These are phyloP conservation scores for Gypsophila paniculata DNA, from an alignment of 179 eudicot species.

Conservation along the genomic window DNA sequence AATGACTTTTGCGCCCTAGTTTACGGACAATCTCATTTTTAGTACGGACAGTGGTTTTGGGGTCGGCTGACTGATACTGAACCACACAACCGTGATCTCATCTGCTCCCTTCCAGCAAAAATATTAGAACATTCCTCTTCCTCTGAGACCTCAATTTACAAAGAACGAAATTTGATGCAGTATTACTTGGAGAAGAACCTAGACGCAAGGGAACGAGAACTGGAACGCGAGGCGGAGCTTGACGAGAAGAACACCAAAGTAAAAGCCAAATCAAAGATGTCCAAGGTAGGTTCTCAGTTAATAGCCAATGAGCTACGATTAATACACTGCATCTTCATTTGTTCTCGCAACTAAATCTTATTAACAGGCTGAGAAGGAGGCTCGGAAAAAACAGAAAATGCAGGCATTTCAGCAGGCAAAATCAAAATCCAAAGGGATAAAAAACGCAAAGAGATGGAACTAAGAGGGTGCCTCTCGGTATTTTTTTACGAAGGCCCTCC, in stretches of 20 bases:
- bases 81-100: too few relatives aligned
- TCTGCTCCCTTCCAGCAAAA: too few relatives aligned
- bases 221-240: constrained; percentile 83
- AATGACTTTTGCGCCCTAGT: too few relatives aligned
- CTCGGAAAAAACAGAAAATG: constrained; percentile 83
- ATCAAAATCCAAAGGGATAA: constrained; percentile 59
- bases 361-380: constrained; percentile 84
- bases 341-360: background rate
- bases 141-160: background rate
- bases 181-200: constrained; percentile 94
- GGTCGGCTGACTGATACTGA: too few relatives aligned
- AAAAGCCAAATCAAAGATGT: constrained; percentile 94
- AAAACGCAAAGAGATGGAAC: constrained; percentile 89
- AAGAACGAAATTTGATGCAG: constrained; percentile 30
- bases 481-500: constrained; percentile 21
- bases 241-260: constrained; percentile 82
- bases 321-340: background rate
- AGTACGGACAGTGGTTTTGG: too few relatives aligned
- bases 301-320: background rate
- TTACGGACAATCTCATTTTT: too few relatives aligned
- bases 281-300: constrained; percentile 49
- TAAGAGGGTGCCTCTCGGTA: constrained; percentile 26
- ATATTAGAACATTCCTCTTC: background rate
- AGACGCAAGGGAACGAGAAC: constrained; percentile 71
- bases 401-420: constrained; percentile 85